Percentiles rank a stretch among this genome's conserved stretches.
Conservation (phyloP, 2,329 filamentous ascomycete species). For the Cordyceps fumosorosea region DNA sequence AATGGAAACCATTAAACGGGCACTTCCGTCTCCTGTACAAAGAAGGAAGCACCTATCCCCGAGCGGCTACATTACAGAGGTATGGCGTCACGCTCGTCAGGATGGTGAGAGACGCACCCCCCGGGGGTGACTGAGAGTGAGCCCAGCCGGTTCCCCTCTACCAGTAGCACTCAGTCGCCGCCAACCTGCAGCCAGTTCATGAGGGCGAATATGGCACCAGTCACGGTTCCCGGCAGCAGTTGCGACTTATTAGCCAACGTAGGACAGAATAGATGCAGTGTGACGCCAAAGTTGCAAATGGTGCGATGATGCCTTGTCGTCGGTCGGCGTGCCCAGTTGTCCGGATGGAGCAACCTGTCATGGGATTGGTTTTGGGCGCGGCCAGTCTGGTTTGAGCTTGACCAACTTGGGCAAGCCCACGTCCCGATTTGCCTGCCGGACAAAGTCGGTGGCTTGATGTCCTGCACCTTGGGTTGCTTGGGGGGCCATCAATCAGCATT, state of each 20-base stretch:
- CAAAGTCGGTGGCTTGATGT: neutral
- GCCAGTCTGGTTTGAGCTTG: neutral
- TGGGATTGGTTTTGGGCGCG: neutral
- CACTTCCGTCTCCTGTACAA: neutral
- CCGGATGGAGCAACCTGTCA: neutral
- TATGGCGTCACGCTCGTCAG: neutral
- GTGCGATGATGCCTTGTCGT: neutral
- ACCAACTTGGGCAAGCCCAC: neutral
- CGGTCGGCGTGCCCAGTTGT: neutral
- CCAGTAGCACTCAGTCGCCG: neutral
- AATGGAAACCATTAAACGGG: neutral
- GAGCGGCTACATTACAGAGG: neutral
- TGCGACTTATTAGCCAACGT: neutral
- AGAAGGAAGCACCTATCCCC: neutral
- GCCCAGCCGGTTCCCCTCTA: neutral
- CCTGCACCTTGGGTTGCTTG: neutral
- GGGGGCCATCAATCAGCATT: neutral
- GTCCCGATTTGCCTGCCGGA: conserved; percentile 4
- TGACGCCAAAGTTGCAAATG: neutral
- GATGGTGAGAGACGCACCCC: neutral
- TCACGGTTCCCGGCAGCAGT: neutral
- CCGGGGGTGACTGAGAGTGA: neutral
- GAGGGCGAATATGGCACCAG: neutral
- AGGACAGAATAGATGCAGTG: neutral
- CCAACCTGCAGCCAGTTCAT: neutral